These are phyloP conservation scores for Volvox carteri DNA, from an alignment of 163 green algal species.

Conservation along the genomic window DNA sequence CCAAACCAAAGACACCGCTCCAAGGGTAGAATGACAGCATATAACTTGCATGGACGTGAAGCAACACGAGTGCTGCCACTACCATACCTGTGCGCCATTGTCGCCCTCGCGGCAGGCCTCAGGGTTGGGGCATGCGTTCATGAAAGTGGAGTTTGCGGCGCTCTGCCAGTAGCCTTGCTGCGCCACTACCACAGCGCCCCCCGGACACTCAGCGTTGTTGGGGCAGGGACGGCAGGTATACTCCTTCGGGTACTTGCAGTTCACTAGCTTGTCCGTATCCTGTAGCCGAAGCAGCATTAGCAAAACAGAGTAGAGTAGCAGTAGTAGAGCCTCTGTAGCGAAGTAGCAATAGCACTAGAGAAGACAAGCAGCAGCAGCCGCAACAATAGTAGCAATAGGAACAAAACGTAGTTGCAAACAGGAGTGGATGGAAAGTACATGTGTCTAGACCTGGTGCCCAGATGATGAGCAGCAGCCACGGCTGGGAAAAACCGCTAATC, in stretches of 20 bases:
- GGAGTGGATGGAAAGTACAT: too few species aligned
- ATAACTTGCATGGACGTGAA: too few species aligned
- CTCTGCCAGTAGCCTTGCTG: slow-evolving; percentile 21
- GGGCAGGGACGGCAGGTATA: slow-evolving; percentile 47
- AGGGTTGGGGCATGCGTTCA: slow-evolving; percentile 35
- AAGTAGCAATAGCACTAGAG: not conserved
- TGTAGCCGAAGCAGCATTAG: not conserved
- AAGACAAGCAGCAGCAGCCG: not conserved
- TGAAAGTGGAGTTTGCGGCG: slow-evolving; percentile 46
- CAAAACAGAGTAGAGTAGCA: not conserved
- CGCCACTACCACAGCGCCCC: slow-evolving; percentile 27
- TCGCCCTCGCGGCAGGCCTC: slow-evolving; percentile 22
- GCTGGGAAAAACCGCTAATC: too few species aligned
- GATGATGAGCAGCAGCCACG: too few species aligned
- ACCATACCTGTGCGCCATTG: not conserved
- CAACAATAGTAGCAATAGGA: not conserved
- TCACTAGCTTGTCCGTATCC: slow-evolving; percentile 23
- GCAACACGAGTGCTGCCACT: too few species aligned
- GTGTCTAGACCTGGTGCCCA: too few species aligned
- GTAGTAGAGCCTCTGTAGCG: not conserved
- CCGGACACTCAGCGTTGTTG: slow-evolving; percentile 39
- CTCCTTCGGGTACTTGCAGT: slow-evolving; percentile 17
- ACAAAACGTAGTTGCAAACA: not conserved
- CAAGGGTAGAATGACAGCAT: too few species aligned
- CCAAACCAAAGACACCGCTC: too few species aligned